Percentiles rank a stretch among this genome's conserved stretches.
These are phyloP conservation scores for Boletus tylopilopsis DNA, from an alignment of 768 basidiomycete species.

Conservation along the genomic window DNA sequence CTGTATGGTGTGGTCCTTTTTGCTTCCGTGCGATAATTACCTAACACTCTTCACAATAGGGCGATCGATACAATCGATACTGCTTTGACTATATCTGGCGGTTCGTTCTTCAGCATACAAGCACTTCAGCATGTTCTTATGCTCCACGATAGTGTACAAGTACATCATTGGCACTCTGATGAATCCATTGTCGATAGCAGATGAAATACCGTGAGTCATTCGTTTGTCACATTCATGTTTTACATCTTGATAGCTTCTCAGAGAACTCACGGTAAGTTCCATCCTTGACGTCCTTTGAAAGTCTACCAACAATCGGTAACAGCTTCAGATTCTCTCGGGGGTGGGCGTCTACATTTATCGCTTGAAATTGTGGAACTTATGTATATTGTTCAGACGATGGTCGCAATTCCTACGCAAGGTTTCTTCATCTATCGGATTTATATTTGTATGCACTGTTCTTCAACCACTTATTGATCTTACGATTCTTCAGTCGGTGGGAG, in stretches of 20 bases:
- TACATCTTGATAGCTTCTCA: neutral
- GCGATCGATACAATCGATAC: constrained; percentile 8
- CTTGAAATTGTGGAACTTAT: neutral
- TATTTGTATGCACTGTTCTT: neutral
- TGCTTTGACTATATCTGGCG: constrained; percentile 2
- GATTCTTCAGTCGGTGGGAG: neutral
- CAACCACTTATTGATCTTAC: neutral
- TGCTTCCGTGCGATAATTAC: too few relatives aligned
- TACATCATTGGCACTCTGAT: neutral
- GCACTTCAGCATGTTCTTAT: too few relatives aligned
- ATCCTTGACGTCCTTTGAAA: neutral
- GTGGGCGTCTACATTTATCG: neutral
- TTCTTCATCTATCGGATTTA: constrained; percentile 12
- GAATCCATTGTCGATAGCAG: neutral
- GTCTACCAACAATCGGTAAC: neutral
- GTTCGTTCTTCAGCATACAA: neutral
- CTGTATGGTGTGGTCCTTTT: neutral
- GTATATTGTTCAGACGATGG: neutral
- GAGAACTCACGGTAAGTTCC: constrained; percentile 8
- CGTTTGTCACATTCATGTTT: neutral
- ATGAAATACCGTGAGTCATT: neutral
- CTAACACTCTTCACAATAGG: neutral
- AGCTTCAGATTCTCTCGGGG: constrained; percentile 4
- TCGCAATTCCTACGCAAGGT: neutral
- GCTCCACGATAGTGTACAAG: constrained; percentile 1